phyloP scores from a whole-genome alignment of 73 alveolate genomes.

The Symbiodinium natans region DNA sequence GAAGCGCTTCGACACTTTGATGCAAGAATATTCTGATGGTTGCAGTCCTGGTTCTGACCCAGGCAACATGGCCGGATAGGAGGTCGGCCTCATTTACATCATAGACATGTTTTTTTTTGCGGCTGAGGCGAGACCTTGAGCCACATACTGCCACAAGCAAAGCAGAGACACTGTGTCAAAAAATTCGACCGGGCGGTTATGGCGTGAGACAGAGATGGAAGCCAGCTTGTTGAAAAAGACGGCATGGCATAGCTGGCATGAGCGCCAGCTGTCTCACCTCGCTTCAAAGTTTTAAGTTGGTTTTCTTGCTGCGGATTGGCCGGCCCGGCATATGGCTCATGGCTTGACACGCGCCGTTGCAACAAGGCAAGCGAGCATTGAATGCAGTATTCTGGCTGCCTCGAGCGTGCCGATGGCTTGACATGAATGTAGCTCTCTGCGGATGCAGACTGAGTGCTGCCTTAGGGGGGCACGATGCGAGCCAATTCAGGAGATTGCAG shows the following conservation, averaged over 20 bases:
- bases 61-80: no score
- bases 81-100: no score
- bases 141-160: constrained; percentile 41
- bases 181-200: neutral
- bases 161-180: neutral
- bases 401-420: neutral
- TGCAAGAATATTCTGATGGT: neutral
- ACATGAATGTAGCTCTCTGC: no score
- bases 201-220: no score
- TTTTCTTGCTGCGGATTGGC: neutral
- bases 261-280: neutral
- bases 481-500: no score
- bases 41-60: neutral
- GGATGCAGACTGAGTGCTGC: neutral
- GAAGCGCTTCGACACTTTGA: constrained; percentile 34
- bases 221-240: no score
- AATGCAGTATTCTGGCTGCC: neutral
- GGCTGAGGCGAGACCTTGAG: constrained; percentile 37
- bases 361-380: neutral
- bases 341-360: neutral
- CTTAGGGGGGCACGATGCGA: no score
- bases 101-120: neutral
- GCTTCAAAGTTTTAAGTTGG: neutral
- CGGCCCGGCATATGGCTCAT: neutral
- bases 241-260: neutral